Evolutionary conservation across 163 green algal species (phyloP).

Genomic region (Chlorella variabilis): DNA sequence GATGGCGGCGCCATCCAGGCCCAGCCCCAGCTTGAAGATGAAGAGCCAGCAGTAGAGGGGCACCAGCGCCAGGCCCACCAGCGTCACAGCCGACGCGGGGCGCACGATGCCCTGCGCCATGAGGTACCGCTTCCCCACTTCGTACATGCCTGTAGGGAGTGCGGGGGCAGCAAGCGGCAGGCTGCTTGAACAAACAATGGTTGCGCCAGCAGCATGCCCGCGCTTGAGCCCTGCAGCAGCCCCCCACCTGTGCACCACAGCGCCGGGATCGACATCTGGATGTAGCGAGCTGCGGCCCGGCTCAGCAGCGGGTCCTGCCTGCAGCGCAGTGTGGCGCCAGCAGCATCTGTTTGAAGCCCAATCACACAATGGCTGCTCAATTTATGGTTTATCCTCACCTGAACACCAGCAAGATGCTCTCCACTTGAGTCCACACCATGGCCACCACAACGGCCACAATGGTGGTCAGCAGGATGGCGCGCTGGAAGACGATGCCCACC

Average conservation of each 20-base stretch:
- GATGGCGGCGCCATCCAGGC: constrained; percentile 28
- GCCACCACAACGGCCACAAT: background rate
- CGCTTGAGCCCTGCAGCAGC: background rate
- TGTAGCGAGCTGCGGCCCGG: constrained; percentile 19
- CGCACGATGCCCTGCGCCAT: constrained; percentile 36
- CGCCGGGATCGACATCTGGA: background rate
- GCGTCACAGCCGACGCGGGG: constrained; percentile 1
- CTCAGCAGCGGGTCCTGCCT: constrained; percentile 24
- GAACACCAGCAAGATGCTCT: constrained; percentile 10
- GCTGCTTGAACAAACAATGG: too few species aligned
- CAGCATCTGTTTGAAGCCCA: too few species aligned
- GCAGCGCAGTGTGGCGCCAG: background rate
- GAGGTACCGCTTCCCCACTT: constrained; percentile 32
- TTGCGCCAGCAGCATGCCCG: background rate
- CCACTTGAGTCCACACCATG: constrained; percentile 16
- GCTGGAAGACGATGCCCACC: constrained; percentile 33
- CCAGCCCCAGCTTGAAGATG: constrained; percentile 26
- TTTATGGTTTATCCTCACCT: background rate
- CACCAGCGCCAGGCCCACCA: background rate
- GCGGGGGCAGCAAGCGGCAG: too few species aligned
- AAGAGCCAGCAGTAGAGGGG: constrained; percentile 32
- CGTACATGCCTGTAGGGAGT: constrained; percentile 14
- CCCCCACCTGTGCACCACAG: background rate
- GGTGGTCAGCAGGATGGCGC: constrained; percentile 25
- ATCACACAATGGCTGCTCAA: too few species aligned